A percentile compares a stretch with the other conserved stretches of the same genome.
Conservation (phyloP, 1,139 yeast species). For the Nadsonia starkeyi-henricii region DNA sequence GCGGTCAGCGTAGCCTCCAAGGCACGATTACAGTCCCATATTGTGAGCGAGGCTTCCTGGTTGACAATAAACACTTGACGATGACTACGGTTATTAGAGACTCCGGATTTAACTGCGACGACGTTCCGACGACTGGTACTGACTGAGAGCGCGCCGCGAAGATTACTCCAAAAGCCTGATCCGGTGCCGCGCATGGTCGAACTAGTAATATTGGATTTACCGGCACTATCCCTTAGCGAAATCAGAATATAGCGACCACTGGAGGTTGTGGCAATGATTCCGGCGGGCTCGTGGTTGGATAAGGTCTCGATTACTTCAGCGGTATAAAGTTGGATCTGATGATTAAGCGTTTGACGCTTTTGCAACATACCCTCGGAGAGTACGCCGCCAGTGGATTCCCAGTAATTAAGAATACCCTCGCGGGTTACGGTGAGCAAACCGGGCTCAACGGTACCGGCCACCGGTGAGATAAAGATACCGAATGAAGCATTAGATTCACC, state of each 20-base stretch:
- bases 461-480: slow-evolving; percentile 54
- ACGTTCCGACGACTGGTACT: slow-evolving; percentile 32
- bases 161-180: slow-evolving; percentile 19
- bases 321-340: slow-evolving; percentile 24
- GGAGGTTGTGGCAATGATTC: slow-evolving; percentile 58
- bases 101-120: slow-evolving; percentile 46
- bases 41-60: slow-evolving; percentile 29
- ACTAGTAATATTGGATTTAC: slow-evolving; percentile 33
- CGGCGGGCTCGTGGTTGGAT: slow-evolving; percentile 60
- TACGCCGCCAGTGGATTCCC: slow-evolving; percentile 55
- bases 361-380: slow-evolving; percentile 48
- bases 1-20: slow-evolving; percentile 28
- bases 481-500: slow-evolving; percentile 29
- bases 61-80: slow-evolving; percentile 30
- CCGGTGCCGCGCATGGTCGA: slow-evolving; percentile 19
- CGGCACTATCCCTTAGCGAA: slow-evolving; percentile 51
- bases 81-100: slow-evolving; percentile 39
- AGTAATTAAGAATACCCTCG: slow-evolving; percentile 43
- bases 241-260: slow-evolving; percentile 52
- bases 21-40: slow-evolving; percentile 35
- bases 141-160: slow-evolving; percentile 18
- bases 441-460: slow-evolving; percentile 49
- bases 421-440: slow-evolving; percentile 48
- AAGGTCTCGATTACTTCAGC: slow-evolving; percentile 35
- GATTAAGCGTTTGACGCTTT: slow-evolving; percentile 27